Evolutionary conservation across 2,329 filamentous ascomycete species (phyloP), one percentile per base, ranked within the genome.

Genomic region (Aureobasidium leucospermi): DNA sequence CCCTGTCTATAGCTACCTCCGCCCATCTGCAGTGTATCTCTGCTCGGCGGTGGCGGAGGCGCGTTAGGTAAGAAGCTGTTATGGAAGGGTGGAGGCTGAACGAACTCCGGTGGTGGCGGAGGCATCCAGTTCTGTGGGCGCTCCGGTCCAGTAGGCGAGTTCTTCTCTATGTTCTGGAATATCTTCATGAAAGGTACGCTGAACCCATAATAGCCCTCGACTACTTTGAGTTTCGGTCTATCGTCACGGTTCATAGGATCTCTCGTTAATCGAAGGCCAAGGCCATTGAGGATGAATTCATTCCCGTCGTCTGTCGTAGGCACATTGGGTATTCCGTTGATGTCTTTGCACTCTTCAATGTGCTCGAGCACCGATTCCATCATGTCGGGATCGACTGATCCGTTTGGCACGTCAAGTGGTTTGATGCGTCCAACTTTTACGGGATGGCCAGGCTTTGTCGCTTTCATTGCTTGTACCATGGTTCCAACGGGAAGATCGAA

Each of bases 191-290:
- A 55, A 15, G 45, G 42, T n/a, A 52, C 36, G n/a, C 42, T 49
- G 34, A 58, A 51, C n/a, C 62, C 62, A 19, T 63, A 63, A 52
- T 63, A 63, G 7, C 57, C 61, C 38, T 63, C 60, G 34, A 58
- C 36, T 5, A 58, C 55, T 29, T 38, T 55, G 46, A 41, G 49
- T 31, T 60, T 60, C 3, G 56, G 56, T 29, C 19, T 39, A 34
- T 47, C 42, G 29, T 39, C 31, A 11, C 31, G 38, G 28, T 31
- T 56, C 39, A n/a, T n/a, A 1, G 46, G 11, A 38, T 60, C 57
- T 15, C 16, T 46, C 23, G 16, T 23, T 15, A 60, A 32, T 10
- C 57, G 55, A 16, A 63, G 58, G n/a, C 62, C 62, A 13, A 63
- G 57, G 16, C 56, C 52, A 42, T 63, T 63, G 13, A 61, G 60